phyloP scores from a whole-genome alignment of 805 yeast genomes.

The Zygosaccharomyces kombuchaensis region DNA sequence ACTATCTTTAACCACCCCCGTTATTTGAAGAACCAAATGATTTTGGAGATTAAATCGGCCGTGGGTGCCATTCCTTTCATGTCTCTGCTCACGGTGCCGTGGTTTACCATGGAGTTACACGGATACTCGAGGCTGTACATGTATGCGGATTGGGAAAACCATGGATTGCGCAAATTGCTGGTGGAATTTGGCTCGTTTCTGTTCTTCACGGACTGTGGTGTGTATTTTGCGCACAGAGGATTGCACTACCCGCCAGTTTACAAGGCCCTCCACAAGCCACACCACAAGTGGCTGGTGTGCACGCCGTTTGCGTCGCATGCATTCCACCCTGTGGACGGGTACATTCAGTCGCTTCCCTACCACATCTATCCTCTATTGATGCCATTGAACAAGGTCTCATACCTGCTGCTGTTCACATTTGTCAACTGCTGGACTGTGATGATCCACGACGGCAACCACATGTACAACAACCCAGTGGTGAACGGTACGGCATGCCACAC shows the following conservation, averaged over 20 bases:
- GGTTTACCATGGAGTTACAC: conserved; percentile 77
- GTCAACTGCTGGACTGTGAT: conserved; percentile 98
- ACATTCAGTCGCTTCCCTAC: conserved; percentile 87
- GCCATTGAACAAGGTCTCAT: conserved; percentile 86
- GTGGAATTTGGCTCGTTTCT: conserved; percentile 74
- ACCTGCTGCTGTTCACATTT: conserved; percentile 76
- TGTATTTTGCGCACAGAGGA: conserved; percentile 87
- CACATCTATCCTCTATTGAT: conserved; percentile 87
- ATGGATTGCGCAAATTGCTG: conserved; percentile 61
- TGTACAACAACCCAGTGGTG: conserved; percentile 87
- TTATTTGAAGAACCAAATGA: conserved; percentile 89
- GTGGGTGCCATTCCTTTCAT: conserved; percentile 78
- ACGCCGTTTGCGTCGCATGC: conserved; percentile 98
- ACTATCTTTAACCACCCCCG: conserved; percentile 93
- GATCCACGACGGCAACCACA: conserved; percentile 97
- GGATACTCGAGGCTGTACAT: conserved; percentile 81
- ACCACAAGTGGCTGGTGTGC: conserved; percentile 98
- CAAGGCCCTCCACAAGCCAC: conserved; percentile 89
- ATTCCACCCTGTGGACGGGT: conserved; percentile 98
- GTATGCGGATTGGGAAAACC: conserved; percentile 55
- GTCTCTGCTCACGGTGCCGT: conserved; percentile 85
- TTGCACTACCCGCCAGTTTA: conserved; percentile 90
- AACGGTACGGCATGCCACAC: conserved; percentile 99
- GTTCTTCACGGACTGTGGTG: conserved; percentile 90
- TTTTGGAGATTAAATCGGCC: conserved; percentile 76